Evolutionary conservation across 805 yeast species (phyloP).

Genomic region (Kuraishia piskuri): DNA sequence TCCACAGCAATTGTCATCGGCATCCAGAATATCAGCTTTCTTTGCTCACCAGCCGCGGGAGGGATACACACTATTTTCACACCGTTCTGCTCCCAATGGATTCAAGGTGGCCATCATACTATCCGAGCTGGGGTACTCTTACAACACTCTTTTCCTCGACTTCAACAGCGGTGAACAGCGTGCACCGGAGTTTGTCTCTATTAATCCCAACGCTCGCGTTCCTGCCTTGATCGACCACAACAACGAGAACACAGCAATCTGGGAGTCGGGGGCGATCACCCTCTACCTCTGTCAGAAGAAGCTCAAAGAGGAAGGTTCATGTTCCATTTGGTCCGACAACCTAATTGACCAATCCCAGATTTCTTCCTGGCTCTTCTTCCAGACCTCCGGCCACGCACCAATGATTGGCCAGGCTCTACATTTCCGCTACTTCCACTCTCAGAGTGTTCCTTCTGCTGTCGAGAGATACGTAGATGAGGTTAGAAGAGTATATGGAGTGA

Average conservation of each 20-base stretch:
- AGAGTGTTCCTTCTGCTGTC: constrained; percentile 79
- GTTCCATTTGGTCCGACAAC: constrained; percentile 75
- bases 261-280: constrained; percentile 95
- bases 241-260: constrained; percentile 68
- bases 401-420: constrained; percentile 97
- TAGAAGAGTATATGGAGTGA: constrained; percentile 84
- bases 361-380: constrained; percentile 86
- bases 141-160: constrained; percentile 77
- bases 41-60: constrained; percentile 69
- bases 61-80: constrained; percentile 79
- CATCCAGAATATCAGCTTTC: constrained; percentile 35
- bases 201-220: constrained; percentile 92
- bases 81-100: constrained; percentile 89
- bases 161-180: constrained; percentile 86
- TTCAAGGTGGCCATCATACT: constrained; percentile 90
- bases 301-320: constrained; percentile 52
- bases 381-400: constrained; percentile 97
- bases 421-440: constrained; percentile 84
- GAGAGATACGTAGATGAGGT: constrained; percentile 91
- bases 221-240: constrained; percentile 91
- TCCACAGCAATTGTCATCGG: neutral
- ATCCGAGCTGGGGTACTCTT: constrained; percentile 72
- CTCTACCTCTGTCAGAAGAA: constrained; percentile 70
- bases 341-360: constrained; percentile 77
- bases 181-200: constrained; percentile 87